Base-by-base conservation (phyloP, 1,139 yeast genomes). In the Yamadazyma dushanensis region DNA sequence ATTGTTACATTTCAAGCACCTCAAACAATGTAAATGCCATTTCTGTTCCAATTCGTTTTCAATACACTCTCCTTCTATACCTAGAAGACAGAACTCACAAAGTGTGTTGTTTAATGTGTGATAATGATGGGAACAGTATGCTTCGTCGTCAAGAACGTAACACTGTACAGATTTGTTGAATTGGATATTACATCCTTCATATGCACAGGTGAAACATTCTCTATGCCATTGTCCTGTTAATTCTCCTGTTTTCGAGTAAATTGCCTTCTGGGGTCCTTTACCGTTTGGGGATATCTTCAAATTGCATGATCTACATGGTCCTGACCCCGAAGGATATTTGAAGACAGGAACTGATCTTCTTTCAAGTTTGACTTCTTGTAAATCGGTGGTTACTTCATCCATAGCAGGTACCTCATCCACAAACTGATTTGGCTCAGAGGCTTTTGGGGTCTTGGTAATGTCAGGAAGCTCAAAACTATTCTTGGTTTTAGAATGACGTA, bases 141-240 rank as follows among this genome's bases (percentile, higher is more conserved):
- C 96, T 41, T 67, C 56, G 57, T 92, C 95, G 31, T 80, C 69
- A 30, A 78, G 70, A 3, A 86, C 95, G 58, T 89, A 90, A 54
- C 95, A 88, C 38, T 83, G 85, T 11, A 78, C 76, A 11, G 74
- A 68, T 50, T 78, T 81, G 44, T 67, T 70, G 57, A 84, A 84
- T 29, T 57, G 61, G 2, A 72, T 53, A 5, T 61, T 59, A 62
- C 96, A 88, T n/a, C 64, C 55, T 2, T 49, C 49, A 38, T 59
- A 57, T 16, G 71, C 60, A 63, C 98, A 92, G 15, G 68, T 63
- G 65, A 92, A 90, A 57, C 98, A 92, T 11, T 70, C 63, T 34
- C 95, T 72, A 57, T 92, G 98, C 97, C 97, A 90, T 59, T 89
- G 94, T 0, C 98, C 98, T 1, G 90, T 76, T 28, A 92, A 65